phyloP scores from a whole-genome alignment of 2,329 filamentous ascomycete species.

The Xylaria sp. region DNA sequence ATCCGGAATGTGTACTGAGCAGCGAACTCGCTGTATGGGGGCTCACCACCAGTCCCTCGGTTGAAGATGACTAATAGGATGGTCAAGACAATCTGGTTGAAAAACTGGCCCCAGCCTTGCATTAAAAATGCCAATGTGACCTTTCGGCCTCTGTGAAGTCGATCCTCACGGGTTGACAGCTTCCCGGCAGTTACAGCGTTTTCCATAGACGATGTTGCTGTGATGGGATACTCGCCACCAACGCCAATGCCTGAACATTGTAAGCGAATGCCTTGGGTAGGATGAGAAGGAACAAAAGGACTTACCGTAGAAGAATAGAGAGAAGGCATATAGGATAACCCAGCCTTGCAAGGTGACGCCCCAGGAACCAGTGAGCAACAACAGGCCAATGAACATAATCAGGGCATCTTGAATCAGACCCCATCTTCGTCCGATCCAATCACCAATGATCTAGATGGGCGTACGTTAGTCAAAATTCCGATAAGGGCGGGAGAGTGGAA shows the following conservation, averaged over 20 bases:
- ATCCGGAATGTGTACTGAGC: conserved; percentile 92
- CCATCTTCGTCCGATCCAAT: conserved; percentile 89
- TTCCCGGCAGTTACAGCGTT: conserved; percentile 86
- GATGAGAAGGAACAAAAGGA: conserved; percentile 53
- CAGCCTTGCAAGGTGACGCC: conserved; percentile 87
- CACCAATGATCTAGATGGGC: conserved; percentile 60
- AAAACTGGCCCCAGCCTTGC: conserved; percentile 97
- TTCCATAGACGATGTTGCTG: conserved; percentile 94
- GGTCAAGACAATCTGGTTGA: conserved; percentile 92
- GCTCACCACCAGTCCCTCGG: conserved; percentile 73
- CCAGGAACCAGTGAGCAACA: conserved; percentile 94
- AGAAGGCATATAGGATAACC: conserved; percentile 97
- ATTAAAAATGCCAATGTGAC: conserved; percentile 96
- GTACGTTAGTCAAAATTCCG: conserved; percentile 31
- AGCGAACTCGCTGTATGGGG: conserved; percentile 80
- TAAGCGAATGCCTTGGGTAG: conserved; percentile 33
- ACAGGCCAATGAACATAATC: conserved; percentile 92
- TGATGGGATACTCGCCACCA: conserved; percentile 96
- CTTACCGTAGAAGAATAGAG: conserved; percentile 85
- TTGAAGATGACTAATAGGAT: conserved; percentile 89
- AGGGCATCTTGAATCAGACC: conserved; percentile 94
- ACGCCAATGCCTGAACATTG: conserved; percentile 61
- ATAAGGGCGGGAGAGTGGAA: background rate
- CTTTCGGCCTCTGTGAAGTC: conserved; percentile 93
- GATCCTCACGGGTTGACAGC: conserved; percentile 89